Base-by-base conservation (phyloP, 2,329 filamentous ascomycete species). In the Trichoderma gracile region DNA sequence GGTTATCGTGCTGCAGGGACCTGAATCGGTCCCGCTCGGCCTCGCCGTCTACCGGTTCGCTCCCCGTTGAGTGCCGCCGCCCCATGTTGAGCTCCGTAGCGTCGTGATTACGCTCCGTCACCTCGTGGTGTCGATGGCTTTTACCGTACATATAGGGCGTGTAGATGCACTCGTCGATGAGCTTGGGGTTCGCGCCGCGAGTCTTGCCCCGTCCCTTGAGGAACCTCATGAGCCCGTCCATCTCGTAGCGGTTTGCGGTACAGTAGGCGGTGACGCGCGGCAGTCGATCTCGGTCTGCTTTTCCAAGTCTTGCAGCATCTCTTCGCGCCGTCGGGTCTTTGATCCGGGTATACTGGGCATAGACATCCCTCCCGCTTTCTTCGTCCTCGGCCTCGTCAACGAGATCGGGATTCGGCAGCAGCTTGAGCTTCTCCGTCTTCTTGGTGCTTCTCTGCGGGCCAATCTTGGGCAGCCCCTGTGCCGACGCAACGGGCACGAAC, bases 121-220 rank as follows among this genome's bases (percentile, higher is more conserved):
- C 43, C 5, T 45, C 49, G 46, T 62, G 40, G 12, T 33, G 23
- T 53, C 49, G 58, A 1, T 45, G 49, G 23, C 49, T 53, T 62
- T 86, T 83, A 47, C 82, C 82, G 75, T 97, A 97, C 72, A 87
- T 89, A 77, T 96, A 99, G 0, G 94, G 92, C 12, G 94, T 92
- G 78, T 99, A 99, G 70, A 99, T 92, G 76, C 95, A 99, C 77
- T 99, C 95, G 75, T 99, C 95, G 71, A 97, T 97, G 65, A 95
- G 80, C 77, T 97, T 98, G 1, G 95, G 94, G 66, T 88, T 90
- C 17, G 93, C 87, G 19, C 92, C 91, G 71, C 91, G 86, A 38
- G 86, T 86, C 76, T 91, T 92, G 52, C 86, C 85, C 65, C 91
- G 85, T 33, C 92, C 91, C 76, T 99, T 99, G 67, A 99, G 79